Evolutionary conservation across 1,284 basidiomycete genomes (phyloP).

Genomic region (Pisolithus thermaeus): DNA sequence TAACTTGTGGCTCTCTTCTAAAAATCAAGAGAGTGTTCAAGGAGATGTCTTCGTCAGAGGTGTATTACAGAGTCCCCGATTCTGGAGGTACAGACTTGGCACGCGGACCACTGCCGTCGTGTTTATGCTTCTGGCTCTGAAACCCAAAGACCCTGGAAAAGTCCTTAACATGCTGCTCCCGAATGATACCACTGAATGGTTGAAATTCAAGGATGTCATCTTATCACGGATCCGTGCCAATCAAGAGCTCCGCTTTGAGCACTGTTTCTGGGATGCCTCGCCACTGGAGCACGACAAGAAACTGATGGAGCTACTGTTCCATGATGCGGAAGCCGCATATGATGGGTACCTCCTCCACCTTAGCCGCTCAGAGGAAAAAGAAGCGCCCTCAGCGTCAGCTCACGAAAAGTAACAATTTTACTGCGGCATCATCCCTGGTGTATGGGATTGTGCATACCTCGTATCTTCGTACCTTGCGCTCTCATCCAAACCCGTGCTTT

Average conservation of each 20-base stretch:
- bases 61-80: not conserved
- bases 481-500: no score
- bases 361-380: no score
- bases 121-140: constrained; percentile 6
- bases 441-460: no score
- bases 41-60: not conserved
- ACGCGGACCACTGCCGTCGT: constrained; percentile 9
- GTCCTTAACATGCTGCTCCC: constrained; percentile 8
- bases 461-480: no score
- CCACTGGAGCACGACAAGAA: constrained; percentile 16
- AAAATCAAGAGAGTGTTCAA: constrained; percentile 8
- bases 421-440: no score
- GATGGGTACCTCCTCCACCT: not conserved
- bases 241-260: constrained; percentile 20
- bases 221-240: constrained; percentile 10
- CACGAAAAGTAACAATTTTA: no score
- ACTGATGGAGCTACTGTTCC: constrained; percentile 18
- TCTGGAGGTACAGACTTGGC: constrained; percentile 2
- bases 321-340: constrained; percentile 10
- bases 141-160: constrained; percentile 5
- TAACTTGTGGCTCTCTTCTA: constrained; percentile 6
- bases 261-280: constrained; percentile 17
- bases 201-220: constrained; percentile 16
- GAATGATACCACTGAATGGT: not conserved
- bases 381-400: no score